phyloP scores from a whole-genome alignment of 305 asterid genomes.

The Nicotiana rustica region DNA sequence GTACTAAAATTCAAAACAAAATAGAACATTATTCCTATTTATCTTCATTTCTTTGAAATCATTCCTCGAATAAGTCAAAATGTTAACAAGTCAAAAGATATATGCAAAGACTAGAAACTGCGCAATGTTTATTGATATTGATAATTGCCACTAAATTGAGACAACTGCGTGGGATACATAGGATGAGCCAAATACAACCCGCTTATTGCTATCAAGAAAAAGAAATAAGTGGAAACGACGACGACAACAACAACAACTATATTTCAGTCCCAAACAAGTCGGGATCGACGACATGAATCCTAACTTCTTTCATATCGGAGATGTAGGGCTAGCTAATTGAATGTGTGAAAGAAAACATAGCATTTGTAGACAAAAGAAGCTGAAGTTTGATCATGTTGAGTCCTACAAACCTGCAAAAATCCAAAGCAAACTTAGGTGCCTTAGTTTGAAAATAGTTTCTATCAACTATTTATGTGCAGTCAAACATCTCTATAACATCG shows the following conservation, averaged over 20 bases:
- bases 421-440: background rate
- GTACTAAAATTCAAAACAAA: too few species aligned
- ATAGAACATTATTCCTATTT: too few species aligned
- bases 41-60: too few species aligned
- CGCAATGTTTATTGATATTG: background rate
- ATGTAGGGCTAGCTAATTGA: background rate
- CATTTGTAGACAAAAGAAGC: background rate
- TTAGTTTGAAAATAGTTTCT: background rate
- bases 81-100: background rate
- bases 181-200: background rate
- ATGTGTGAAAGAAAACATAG: background rate
- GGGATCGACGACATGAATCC: too few species aligned
- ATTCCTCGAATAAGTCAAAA: background rate
- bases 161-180: constrained; percentile 2
- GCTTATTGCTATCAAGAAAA: background rate
- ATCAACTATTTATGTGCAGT: too few species aligned
- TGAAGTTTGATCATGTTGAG: background rate
- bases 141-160: background rate
- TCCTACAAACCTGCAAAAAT: background rate
- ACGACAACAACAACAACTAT: too few species aligned
- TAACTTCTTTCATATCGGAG: too few species aligned
- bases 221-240: background rate
- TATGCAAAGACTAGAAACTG: background rate
- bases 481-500: too few species aligned
- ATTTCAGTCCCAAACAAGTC: too few species aligned